Percentiles rank a stretch among this genome's conserved stretches.
These are phyloP conservation scores for Medakamo hakoo DNA, from an alignment of 139 green algal species.

Conservation along the genomic window DNA sequence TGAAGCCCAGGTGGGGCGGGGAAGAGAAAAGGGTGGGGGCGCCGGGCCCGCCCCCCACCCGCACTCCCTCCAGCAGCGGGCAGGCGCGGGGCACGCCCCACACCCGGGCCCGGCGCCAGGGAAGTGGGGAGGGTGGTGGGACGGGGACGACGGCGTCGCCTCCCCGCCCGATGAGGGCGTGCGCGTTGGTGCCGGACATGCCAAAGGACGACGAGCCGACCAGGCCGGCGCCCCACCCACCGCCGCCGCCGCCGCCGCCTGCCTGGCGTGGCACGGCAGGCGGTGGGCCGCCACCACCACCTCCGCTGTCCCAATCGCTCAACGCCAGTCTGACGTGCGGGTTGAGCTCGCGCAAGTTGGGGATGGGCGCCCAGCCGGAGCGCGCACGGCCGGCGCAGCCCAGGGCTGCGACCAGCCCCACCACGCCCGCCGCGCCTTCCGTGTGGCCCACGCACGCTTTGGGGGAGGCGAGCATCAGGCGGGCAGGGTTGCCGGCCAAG, in stretches of 20 bases:
- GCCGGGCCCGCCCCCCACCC: too few species aligned
- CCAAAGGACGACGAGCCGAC: conserved; percentile 26
- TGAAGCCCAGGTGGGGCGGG: background rate
- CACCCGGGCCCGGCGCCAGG: background rate
- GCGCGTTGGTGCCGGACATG: conserved; percentile 46
- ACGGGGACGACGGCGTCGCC: background rate
- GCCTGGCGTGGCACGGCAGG: too few species aligned
- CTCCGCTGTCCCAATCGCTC: conserved; percentile 1
- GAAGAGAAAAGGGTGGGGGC: background rate
- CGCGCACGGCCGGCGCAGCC: background rate
- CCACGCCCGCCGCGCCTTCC: conserved; percentile 55
- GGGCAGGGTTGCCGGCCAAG: conserved; percentile 20
- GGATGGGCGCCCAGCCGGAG: conserved; percentile 15
- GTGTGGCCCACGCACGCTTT: conserved; percentile 61
- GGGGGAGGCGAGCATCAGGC: background rate
- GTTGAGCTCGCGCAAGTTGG: conserved; percentile 39
- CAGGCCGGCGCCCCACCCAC: too few species aligned
- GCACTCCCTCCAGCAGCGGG: background rate
- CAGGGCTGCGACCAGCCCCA: conserved; percentile 31
- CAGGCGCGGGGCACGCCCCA: background rate
- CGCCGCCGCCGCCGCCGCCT: too few species aligned
- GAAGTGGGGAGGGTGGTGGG: background rate
- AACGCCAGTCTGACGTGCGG: conserved; percentile 25
- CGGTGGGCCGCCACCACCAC: background rate
- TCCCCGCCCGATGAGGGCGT: conserved; percentile 21